phyloP scores from a whole-genome alignment of 2,329 filamentous ascomycete species.

The Alternaria tenuissima region DNA sequence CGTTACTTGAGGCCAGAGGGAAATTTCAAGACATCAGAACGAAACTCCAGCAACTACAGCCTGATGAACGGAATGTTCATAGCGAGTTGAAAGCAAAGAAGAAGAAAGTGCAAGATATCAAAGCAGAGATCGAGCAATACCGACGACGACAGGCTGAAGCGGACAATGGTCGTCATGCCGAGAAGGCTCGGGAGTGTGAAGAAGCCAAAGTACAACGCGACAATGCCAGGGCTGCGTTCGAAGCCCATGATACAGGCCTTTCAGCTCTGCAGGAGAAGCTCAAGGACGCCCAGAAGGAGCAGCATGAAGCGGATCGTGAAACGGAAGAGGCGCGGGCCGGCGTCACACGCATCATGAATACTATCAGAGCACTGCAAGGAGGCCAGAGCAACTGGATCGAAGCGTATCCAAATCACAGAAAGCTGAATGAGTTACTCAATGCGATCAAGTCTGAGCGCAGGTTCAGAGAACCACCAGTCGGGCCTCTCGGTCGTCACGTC shows the following conservation, averaged over 20 bases:
- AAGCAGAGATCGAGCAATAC: slow-evolving; percentile 63
- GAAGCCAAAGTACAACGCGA: slow-evolving; percentile 62
- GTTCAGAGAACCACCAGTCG: slow-evolving; percentile 78
- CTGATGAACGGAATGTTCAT: slow-evolving; percentile 72
- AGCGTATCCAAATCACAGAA: slow-evolving; percentile 66
- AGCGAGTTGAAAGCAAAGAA: slow-evolving; percentile 64
- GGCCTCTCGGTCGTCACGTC: slow-evolving; percentile 82
- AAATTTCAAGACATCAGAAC: slow-evolving; percentile 63
- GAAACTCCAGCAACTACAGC: slow-evolving; percentile 60
- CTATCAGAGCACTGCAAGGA: slow-evolving; percentile 60
- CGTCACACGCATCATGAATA: slow-evolving; percentile 60
- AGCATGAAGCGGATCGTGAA: slow-evolving; percentile 29
- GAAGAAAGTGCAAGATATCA: slow-evolving; percentile 51
- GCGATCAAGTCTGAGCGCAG: slow-evolving; percentile 74
- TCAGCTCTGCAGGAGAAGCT: slow-evolving; percentile 48
- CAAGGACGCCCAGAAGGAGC: slow-evolving; percentile 40
- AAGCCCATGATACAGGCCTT: slow-evolving; percentile 52
- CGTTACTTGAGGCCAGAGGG: slow-evolving; percentile 60
- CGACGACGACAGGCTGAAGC: slow-evolving; percentile 66
- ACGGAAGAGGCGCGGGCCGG: slow-evolving; percentile 55
- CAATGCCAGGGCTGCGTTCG: slow-evolving; percentile 55
- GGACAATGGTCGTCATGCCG: slow-evolving; percentile 73
- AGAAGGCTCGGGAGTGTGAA: slow-evolving; percentile 67
- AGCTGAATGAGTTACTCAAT: slow-evolving; percentile 68
- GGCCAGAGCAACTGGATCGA: slow-evolving; percentile 68